Base-by-base conservation (phyloP, 208 protist species). In the Trypanosoma cruzi region DNA sequence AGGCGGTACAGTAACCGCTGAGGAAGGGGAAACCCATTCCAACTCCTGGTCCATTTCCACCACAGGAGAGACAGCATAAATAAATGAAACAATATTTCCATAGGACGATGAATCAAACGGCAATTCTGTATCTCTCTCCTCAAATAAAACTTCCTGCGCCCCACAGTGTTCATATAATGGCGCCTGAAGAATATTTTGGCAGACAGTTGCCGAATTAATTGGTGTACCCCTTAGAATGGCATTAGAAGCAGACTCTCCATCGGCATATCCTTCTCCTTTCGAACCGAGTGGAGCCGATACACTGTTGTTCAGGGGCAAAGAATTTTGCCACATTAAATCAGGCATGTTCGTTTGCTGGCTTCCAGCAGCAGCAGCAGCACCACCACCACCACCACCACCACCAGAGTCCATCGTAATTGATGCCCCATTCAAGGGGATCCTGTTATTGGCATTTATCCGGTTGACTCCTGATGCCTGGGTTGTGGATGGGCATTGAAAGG, bases 41-140 rank as follows among this genome's bases (percentile, higher is more conserved):
- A 87, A 32, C n/a, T 82, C 61, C 48, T 81, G 68, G 18, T 67
- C 58, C 16, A 90, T 75, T 31, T 73, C 69, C 26, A 93, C 83
- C 64, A 79, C 59, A 10, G 90, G 90, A 4, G 86, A 80, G 56
- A 93, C 59, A 50, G 87, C 75, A 52, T 89, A 46, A 26, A 95
- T 67, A 36, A 95, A 77, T 54, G 81, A 92, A 44, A 81, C 87
- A 24, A 90, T 78, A 63, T 95, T 95, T 63, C 90, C 90, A 55
- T 86, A 93, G 5, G 68, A 61, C 22, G 53, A 11, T 10, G 69
- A 40, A 65, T 81, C 77, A 71, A 93, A 90, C 16, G 71, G 58
- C 48, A 85, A 56, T 29, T 84, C 77, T 31, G 65, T 48, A 64
- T 89, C 77, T n/a, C 60, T 63, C 61, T 92, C 84, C 75, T 93